phyloP scores from a whole-genome alignment of 2,329 filamentous ascomycete species.

The Fusarium humuli region DNA sequence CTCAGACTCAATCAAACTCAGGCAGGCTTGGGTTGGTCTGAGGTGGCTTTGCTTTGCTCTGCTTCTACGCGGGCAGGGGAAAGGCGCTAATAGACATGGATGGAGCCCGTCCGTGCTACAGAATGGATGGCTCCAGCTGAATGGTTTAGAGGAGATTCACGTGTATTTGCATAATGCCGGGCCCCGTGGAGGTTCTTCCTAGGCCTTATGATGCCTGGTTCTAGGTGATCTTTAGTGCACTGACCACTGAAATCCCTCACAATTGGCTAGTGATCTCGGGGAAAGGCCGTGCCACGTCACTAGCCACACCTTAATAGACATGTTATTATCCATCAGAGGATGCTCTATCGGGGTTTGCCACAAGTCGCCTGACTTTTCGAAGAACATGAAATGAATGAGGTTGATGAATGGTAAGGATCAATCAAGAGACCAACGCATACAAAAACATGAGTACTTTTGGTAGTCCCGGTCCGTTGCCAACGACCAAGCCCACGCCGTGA shows the following conservation, averaged over 20 bases:
- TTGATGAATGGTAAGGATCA: conserved; percentile 17
- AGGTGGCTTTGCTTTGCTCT: conserved; percentile 28
- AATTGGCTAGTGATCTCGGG: conserved; percentile 5
- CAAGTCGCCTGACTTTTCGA: conserved; percentile 37
- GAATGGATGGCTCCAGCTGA: not conserved
- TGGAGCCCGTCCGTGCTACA: not conserved
- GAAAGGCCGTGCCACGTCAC: conserved; percentile 36
- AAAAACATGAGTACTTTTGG: conserved; percentile 72
- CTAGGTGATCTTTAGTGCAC: not conserved
- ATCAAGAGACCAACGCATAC: conserved; percentile 21
- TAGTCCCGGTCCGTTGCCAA: conserved; percentile 74
- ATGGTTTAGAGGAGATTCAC: conserved; percentile 37
- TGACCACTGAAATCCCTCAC: conserved; percentile 1
- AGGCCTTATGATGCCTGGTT: conserved; percentile 18
- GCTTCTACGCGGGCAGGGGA: conserved; percentile 31
- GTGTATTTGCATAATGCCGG: conserved; percentile 39
- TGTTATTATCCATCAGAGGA: conserved; percentile 33
- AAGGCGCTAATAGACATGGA: not conserved
- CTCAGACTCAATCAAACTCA: conserved; percentile 23
- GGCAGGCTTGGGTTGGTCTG: conserved; percentile 17
- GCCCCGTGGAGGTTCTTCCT: conserved; percentile 5
- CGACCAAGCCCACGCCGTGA: conserved; percentile 76
- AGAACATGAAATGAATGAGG: conserved; percentile 19
- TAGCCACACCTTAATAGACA: conserved; percentile 38
- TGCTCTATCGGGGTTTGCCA: conserved; percentile 39